phyloP scores from a whole-genome alignment of 768 basidiomycete genomes.

The Panaeolus cyanescens region DNA sequence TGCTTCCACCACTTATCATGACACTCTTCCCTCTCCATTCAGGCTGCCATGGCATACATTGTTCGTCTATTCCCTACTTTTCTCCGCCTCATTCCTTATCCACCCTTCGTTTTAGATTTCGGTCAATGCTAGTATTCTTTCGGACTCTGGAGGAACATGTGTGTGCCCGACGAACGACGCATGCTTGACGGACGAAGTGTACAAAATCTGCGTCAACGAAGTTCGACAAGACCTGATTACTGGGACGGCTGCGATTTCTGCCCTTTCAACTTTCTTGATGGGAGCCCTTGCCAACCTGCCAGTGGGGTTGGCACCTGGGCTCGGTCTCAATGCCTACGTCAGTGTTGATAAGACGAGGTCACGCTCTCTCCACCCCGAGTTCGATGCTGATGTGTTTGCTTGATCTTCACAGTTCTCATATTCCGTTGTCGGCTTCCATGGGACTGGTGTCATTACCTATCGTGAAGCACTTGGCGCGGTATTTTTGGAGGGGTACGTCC shows the following conservation, averaged over 20 bases:
- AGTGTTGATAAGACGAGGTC: slow-evolving; percentile 22
- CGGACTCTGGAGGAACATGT: slow-evolving; percentile 80
- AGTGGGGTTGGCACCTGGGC: slow-evolving; percentile 84
- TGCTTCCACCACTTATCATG: slow-evolving; percentile 11
- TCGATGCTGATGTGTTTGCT: not conserved
- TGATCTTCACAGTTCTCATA: slow-evolving; percentile 68
- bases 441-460: slow-evolving; percentile 71
- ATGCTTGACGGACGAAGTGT: slow-evolving; percentile 53
- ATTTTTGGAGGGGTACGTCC: slow-evolving; percentile 79
- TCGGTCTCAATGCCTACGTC: slow-evolving; percentile 83
- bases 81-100: not conserved
- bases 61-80: slow-evolving; percentile 36
- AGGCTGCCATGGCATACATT: slow-evolving; percentile 87
- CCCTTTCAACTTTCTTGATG: slow-evolving; percentile 80
- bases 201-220: slow-evolving; percentile 58
- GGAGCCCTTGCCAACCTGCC: slow-evolving; percentile 86
- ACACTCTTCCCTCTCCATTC: not conserved
- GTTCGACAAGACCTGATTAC: slow-evolving; percentile 80
- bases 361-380: not conserved
- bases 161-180: slow-evolving; percentile 64
- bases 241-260: slow-evolving; percentile 75
- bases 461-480: slow-evolving; percentile 82
- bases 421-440: slow-evolving; percentile 86
- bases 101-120: slow-evolving; percentile 54
- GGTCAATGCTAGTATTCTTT: slow-evolving; percentile 81